phyloP scores from a whole-genome alignment of 2,329 filamentous ascomycete species.

The Cladorrhinum sp. region DNA sequence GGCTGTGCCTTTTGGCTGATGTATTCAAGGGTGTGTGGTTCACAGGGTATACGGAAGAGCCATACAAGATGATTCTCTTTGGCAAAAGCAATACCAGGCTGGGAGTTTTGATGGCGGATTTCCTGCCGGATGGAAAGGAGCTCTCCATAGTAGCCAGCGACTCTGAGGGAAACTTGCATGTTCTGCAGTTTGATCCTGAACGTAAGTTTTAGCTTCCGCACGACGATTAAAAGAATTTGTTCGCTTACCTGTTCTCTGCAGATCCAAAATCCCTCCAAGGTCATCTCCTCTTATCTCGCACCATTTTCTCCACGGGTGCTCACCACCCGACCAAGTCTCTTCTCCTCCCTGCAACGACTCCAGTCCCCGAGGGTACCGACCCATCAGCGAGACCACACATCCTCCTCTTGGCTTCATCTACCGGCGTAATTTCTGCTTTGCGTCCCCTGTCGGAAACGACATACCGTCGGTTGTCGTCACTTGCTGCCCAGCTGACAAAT shows the following conservation, averaged over 20 bases:
- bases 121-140: slow-evolving; percentile 80
- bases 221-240: not conserved
- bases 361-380: slow-evolving; percentile 27
- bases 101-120: slow-evolving; percentile 78
- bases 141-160: slow-evolving; percentile 82
- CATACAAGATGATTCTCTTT: slow-evolving; percentile 91
- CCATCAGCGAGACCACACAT: slow-evolving; percentile 36
- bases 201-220: slow-evolving; percentile 53
- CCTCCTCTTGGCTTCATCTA: slow-evolving; percentile 69
- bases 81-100: slow-evolving; percentile 79
- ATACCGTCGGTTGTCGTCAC: slow-evolving; percentile 78
- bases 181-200: slow-evolving; percentile 92
- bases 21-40: slow-evolving; percentile 95
- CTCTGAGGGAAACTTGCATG: slow-evolving; percentile 79
- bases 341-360: slow-evolving; percentile 61
- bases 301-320: slow-evolving; percentile 80
- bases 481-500: slow-evolving; percentile 76
- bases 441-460: slow-evolving; percentile 73
- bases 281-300: slow-evolving; percentile 79
- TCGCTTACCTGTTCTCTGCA: slow-evolving; percentile 39
- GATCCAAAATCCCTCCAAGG: slow-evolving; percentile 92
- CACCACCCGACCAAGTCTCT: slow-evolving; percentile 73
- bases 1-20: slow-evolving; percentile 84
- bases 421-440: slow-evolving; percentile 73
- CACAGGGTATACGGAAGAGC: slow-evolving; percentile 92